Evolutionary conservation across 2,329 filamentous ascomycete species (phyloP).

Genomic region (Epichloe aotearoae): DNA sequence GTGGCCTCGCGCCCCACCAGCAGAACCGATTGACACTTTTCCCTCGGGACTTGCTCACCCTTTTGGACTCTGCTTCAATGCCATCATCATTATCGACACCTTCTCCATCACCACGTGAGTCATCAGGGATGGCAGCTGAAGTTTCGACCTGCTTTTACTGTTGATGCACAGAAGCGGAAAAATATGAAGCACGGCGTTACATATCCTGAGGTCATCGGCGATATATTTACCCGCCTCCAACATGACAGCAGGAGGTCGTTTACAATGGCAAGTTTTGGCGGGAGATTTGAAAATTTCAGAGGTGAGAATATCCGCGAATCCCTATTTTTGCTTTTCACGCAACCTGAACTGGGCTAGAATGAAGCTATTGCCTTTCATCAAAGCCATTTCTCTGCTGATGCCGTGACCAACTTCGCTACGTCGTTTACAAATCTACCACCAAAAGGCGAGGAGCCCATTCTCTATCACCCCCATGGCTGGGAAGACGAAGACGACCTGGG

Average conservation of each 20-base stretch:
- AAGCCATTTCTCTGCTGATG: constrained; percentile 41
- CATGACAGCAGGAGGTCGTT: background rate
- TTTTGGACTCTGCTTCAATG: background rate
- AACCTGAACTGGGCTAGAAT: constrained; percentile 28
- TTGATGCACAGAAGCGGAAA: background rate
- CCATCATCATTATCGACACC: background rate
- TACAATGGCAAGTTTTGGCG: background rate
- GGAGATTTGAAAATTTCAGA: background rate
- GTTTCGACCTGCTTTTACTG: background rate
- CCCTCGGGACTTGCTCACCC: background rate
- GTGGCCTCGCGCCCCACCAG: background rate
- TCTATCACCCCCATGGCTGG: background rate
- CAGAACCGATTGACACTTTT: background rate
- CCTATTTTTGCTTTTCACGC: no score
- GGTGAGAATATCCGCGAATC: background rate
- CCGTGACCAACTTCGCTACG: constrained; percentile 31
- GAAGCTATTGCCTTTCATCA: constrained; percentile 46
- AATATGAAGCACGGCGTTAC: background rate
- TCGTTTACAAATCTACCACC: constrained; percentile 27
- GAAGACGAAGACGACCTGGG: constrained; percentile 55
- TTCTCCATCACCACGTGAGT: background rate
- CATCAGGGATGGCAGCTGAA: background rate
- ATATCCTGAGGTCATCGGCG: background rate
- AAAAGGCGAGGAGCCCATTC: constrained; percentile 9
- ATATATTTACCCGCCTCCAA: background rate